A percentile compares a stretch with the other conserved stretches of the same genome.
Evolutionary conservation across 352 stramenopile species (phyloP).

Genomic region (Globisporangium canariense): DNA sequence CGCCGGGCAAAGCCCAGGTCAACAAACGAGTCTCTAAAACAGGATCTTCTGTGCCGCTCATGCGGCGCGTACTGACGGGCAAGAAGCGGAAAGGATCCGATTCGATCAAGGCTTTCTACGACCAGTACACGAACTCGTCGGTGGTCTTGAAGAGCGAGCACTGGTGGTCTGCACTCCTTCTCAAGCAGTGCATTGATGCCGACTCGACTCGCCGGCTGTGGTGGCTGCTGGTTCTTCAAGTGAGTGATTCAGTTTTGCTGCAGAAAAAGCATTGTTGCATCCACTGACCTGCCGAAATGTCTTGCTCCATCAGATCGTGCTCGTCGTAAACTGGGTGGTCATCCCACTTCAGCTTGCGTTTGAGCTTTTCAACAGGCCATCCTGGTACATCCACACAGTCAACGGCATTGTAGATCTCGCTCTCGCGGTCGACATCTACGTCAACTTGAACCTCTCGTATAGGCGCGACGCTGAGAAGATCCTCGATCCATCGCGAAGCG

Average conservation of each 20-base stretch:
- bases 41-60: neutral
- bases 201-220: constrained; percentile 40
- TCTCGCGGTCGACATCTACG: constrained; percentile 39
- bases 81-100: constrained; percentile 13
- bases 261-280: neutral
- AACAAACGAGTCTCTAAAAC: neutral
- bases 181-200: constrained; percentile 40
- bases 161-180: constrained; percentile 21
- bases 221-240: constrained; percentile 45
- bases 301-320: constrained; percentile 5
- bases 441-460: constrained; percentile 64
- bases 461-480: constrained; percentile 52
- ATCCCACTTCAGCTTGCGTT: constrained; percentile 57
- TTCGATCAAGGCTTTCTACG: constrained; percentile 19
- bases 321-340: constrained; percentile 45
- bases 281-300: neutral
- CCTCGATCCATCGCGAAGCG: constrained; percentile 33
- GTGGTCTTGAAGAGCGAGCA: neutral
- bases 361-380: constrained; percentile 12
- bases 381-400: constrained; percentile 18
- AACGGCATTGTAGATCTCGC: constrained; percentile 33
- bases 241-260: neutral
- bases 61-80: constrained; percentile 21
- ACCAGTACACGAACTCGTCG: constrained; percentile 12
- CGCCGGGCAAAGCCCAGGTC: neutral